Evolutionary conservation across 2,329 filamentous ascomycete species (phyloP).

Genomic region (Scortechinia acanthostroma): DNA sequence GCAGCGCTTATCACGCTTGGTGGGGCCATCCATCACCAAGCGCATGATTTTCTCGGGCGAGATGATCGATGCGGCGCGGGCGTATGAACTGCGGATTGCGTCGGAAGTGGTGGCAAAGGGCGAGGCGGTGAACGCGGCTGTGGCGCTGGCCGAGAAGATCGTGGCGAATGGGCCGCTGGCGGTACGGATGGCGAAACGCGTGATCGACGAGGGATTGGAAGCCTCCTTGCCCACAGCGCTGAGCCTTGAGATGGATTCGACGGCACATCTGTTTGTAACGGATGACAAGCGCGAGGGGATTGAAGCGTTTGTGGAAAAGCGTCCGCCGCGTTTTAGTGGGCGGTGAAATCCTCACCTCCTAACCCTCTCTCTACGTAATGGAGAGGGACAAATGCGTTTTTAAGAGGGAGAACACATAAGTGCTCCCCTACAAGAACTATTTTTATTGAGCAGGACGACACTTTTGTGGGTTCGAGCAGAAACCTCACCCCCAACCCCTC

Average conservation of each 20-base stretch:
- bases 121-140: slow-evolving; percentile 36
- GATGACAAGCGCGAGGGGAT: slow-evolving; percentile 15
- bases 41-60: slow-evolving; percentile 66
- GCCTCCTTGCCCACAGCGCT: slow-evolving; percentile 50
- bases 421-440: too few relatives aligned
- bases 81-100: slow-evolving; percentile 62
- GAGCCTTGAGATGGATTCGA: slow-evolving; percentile 13
- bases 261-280: slow-evolving; percentile 9
- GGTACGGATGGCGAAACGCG: too few relatives aligned
- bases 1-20: slow-evolving; percentile 54
- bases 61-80: slow-evolving; percentile 48
- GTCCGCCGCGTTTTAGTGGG: too few relatives aligned
- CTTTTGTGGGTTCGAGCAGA: too few relatives aligned
- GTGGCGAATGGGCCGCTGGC: slow-evolving; percentile 67
- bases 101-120: slow-evolving; percentile 51
- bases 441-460: too few relatives aligned
- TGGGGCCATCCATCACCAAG: slow-evolving; percentile 64
- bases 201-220: slow-evolving; percentile 65
- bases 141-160: slow-evolving; percentile 52
- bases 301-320: slow-evolving; percentile 13
- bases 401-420: too few relatives aligned
- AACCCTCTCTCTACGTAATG: too few relatives aligned
- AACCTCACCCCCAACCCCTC: too few relatives aligned
- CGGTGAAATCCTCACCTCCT: too few relatives aligned
- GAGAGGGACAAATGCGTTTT: too few relatives aligned